Evolutionary conservation across 164 flowering plant species (phyloP).

Genomic region (Stephania cephalantha): DNA sequence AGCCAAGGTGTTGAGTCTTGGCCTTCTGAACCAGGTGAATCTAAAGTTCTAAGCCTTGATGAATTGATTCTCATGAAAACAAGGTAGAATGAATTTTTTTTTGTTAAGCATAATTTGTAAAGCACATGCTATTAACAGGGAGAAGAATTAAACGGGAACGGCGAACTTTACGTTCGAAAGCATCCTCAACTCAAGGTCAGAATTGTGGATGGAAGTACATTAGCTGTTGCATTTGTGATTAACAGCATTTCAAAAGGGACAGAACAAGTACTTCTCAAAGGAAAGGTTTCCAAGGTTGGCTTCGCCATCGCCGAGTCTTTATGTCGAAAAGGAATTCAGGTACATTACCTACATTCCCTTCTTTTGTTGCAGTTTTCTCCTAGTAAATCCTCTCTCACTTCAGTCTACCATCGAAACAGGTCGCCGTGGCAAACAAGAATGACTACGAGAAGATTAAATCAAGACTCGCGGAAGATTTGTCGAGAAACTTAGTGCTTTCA

Average conservation of each 20-base stretch:
- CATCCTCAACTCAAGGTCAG: conserved; percentile 38
- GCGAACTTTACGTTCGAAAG: conserved; percentile 47
- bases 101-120: neutral
- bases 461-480: conserved; percentile 7
- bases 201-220: conserved; percentile 31
- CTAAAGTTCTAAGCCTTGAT: conserved; percentile 1
- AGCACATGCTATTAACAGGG: conserved; percentile 27
- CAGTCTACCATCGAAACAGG: conserved; percentile 12
- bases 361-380: neutral
- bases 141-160: conserved; percentile 53
- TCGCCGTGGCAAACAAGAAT: conserved; percentile 12
- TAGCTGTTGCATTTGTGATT: conserved; percentile 48
- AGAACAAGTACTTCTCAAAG: conserved; percentile 44
- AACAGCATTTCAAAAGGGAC: conserved; percentile 55
- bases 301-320: conserved; percentile 32
- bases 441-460: conserved; percentile 21
- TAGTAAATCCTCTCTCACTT: neutral
- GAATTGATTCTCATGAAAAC: neutral
- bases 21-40: conserved; percentile 62
- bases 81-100: neutral
- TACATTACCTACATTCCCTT: conserved; percentile 8
- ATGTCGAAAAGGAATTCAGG: conserved; percentile 49
- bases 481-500: conserved; percentile 12
- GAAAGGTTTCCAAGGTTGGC: conserved; percentile 41
- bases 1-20: conserved; percentile 56